These are phyloP conservation scores for Phytophthora pistaciae DNA, from an alignment of 352 stramenopile species.

Conservation along the genomic window DNA sequence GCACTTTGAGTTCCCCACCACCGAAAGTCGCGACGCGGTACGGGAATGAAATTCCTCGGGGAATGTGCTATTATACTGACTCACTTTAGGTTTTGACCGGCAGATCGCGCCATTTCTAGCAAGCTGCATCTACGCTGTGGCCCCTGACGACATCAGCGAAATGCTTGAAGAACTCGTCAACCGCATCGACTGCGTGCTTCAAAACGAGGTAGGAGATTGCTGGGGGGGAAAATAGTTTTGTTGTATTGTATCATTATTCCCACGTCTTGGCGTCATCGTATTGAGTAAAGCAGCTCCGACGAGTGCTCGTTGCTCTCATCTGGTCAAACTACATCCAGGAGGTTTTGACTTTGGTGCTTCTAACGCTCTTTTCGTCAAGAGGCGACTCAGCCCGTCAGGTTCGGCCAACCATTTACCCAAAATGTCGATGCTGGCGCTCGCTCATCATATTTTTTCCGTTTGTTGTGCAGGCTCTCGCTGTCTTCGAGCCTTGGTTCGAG, in stretches of 20 bases:
- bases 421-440: no score
- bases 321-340: neutral
- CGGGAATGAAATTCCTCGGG: neutral
- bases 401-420: neutral
- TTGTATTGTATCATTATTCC: neutral
- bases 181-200: neutral
- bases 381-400: neutral
- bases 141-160: neutral
- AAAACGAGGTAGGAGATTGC: neutral
- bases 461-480: constrained; percentile 2
- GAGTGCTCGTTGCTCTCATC: neutral
- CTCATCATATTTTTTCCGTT: neutral
- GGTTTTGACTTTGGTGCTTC: neutral
- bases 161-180: neutral
- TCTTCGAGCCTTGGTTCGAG: neutral
- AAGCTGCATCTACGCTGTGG: neutral
- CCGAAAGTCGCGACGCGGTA: constrained; percentile 26
- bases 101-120: neutral
- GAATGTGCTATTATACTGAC: neutral
- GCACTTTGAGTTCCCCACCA: constrained; percentile 27
- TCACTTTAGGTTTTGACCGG: neutral
- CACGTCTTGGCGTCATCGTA: neutral
- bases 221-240: neutral
- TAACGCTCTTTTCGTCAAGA: constrained; percentile 4
- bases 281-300: neutral